Evolutionary conservation across 2,329 filamentous ascomycete genomes (phyloP).

Genomic region (Torrubiellomyces zombiae): DNA sequence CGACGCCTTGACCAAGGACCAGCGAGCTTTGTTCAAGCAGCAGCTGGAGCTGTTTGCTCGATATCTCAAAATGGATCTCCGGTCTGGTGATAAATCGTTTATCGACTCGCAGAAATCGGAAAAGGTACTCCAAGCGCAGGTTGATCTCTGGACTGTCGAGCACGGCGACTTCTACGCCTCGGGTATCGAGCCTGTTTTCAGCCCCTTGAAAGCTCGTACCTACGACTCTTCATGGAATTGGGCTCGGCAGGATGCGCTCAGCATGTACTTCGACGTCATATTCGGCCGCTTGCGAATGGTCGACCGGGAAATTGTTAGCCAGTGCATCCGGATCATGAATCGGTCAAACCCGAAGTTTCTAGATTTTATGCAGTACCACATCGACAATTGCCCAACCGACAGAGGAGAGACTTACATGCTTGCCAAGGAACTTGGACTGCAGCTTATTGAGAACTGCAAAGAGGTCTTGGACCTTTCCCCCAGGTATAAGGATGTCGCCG

Average conservation of each 20-base stretch:
- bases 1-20: constrained; percentile 93
- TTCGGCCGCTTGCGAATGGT: constrained; percentile 87
- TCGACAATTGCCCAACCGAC: constrained; percentile 94
- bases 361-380: constrained; percentile 99
- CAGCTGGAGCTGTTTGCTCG: constrained; percentile 88
- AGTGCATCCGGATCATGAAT: constrained; percentile 99
- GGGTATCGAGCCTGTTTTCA: constrained; percentile 90
- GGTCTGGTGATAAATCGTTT: constrained; percentile 89
- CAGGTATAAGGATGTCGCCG: constrained; percentile 86
- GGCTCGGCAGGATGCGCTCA: constrained; percentile 91
- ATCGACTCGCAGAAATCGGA: constrained; percentile 72
- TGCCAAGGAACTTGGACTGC: constrained; percentile 84
- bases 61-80: constrained; percentile 93
- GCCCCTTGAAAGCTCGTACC: constrained; percentile 78
- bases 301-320: constrained; percentile 94
- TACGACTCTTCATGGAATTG: constrained; percentile 99
- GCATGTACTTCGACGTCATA: constrained; percentile 98
- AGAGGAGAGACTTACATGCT: constrained; percentile 94
- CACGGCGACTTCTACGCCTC: constrained; percentile 93
- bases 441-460: constrained; percentile 94
- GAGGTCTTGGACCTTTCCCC: constrained; percentile 73
- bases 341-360: constrained; percentile 88
- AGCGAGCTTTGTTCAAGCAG: constrained; percentile 92
- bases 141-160: constrained; percentile 89
- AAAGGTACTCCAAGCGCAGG: constrained; percentile 74